Conservation (phyloP, 148 eudicot species). For the Pouteria glomerata region DNA sequence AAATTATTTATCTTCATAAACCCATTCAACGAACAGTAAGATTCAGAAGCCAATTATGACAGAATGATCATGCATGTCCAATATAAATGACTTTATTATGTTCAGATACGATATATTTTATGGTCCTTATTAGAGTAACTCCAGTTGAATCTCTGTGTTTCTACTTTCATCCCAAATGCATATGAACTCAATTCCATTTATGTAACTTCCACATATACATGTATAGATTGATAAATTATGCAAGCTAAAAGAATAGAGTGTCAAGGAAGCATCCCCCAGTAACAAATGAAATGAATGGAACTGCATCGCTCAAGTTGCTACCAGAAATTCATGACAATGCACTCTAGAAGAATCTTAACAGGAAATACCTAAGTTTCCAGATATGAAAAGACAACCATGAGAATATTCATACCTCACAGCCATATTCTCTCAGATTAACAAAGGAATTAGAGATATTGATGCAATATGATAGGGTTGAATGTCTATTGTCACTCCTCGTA, state of each 20-base stretch:
- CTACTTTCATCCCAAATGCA: neutral
- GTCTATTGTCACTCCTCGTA: slow-evolving; percentile 69
- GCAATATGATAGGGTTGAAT: slow-evolving; percentile 72
- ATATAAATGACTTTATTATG: too few relatives aligned
- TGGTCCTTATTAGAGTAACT: too few relatives aligned
- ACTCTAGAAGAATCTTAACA: neutral
- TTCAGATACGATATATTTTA: too few relatives aligned
- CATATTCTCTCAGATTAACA: slow-evolving; percentile 77
- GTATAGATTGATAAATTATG: neutral
- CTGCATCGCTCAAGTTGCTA: too few relatives aligned
- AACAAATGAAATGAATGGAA: neutral
- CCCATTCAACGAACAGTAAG: neutral
- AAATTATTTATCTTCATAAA: neutral
- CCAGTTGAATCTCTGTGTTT: neutral
- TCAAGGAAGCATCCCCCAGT: neutral
- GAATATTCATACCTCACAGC: slow-evolving; percentile 61
- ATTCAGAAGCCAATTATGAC: neutral
- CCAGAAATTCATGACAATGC: neutral
- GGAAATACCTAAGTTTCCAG: neutral
- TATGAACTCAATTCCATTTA: too few relatives aligned
- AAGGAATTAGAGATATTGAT: slow-evolving; percentile 67
- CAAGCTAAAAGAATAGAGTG: neutral
- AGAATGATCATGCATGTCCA: too few relatives aligned
- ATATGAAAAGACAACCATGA: neutral
- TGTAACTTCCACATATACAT: too few relatives aligned